Evolutionary conservation across 345 rosid species (phyloP).

Genomic region (Gossypium sturtianum): DNA sequence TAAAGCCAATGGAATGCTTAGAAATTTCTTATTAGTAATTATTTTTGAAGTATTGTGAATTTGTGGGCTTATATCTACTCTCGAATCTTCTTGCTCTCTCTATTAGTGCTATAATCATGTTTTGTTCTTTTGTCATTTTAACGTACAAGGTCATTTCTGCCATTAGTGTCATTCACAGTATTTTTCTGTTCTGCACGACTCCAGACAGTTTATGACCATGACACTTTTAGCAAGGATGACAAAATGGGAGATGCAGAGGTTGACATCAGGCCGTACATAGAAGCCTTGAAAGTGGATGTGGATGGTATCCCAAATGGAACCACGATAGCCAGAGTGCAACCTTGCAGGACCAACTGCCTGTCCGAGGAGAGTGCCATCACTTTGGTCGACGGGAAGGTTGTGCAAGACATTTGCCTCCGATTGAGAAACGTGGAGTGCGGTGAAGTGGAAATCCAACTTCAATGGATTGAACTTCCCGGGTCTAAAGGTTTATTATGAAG

Average conservation of each 20-base stretch:
- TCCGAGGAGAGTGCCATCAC: slow-evolving; percentile 54
- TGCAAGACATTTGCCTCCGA: slow-evolving; percentile 65
- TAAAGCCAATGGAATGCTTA: no score
- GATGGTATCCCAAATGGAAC: slow-evolving; percentile 53
- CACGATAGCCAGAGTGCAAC: slow-evolving; percentile 44
- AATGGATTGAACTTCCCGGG: slow-evolving; percentile 86
- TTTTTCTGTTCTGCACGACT: not conserved
- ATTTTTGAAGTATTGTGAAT: no score
- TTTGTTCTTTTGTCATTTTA: slow-evolving; percentile 10
- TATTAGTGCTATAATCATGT: not conserved
- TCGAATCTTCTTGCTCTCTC: no score
- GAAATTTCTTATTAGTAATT: no score
- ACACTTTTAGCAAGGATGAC: slow-evolving; percentile 80
- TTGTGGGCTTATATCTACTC: no score
- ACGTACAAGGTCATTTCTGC: not conserved
- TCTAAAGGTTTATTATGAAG: slow-evolving; percentile 41
- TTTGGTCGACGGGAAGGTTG: slow-evolving; percentile 43
- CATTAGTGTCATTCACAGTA: not conserved
- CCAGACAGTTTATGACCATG: slow-evolving; percentile 84
- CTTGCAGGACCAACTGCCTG: slow-evolving; percentile 57
- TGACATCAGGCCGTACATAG: slow-evolving; percentile 50
- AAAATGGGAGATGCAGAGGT: slow-evolving; percentile 93
- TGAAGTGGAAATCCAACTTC: slow-evolving; percentile 74
- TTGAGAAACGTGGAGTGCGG: slow-evolving; percentile 85
- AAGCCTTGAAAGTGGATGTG: slow-evolving; percentile 60